phyloP scores from a whole-genome alignment of 1,284 basidiomycete genomes.

The Ganoderma multipileum region DNA sequence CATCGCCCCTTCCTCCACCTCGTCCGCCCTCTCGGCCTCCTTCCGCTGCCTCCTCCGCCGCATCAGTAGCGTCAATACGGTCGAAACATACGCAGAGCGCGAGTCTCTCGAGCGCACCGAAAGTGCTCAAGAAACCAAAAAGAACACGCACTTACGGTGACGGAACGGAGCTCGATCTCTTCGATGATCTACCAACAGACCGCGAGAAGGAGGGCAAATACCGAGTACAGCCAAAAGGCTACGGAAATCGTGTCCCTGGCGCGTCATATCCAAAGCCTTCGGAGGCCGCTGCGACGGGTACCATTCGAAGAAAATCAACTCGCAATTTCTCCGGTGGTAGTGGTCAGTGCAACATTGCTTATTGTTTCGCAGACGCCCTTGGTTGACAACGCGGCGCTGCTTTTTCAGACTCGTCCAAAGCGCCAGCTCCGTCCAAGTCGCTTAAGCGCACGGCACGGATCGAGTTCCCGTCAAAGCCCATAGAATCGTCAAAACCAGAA shows the following conservation, averaged over 20 bases:
- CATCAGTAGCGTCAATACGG: slow-evolving; percentile 51
- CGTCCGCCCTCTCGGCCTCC: slow-evolving; percentile 64
- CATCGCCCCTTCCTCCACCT: slow-evolving; percentile 63
- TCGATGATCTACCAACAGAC: slow-evolving; percentile 91
- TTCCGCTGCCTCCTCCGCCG: slow-evolving; percentile 55
- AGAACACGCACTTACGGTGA: slow-evolving; percentile 83
- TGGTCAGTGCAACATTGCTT: slow-evolving; percentile 27
- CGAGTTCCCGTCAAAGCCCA: slow-evolving; percentile 40
- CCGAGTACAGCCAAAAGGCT: slow-evolving; percentile 72
- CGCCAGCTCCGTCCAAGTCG: slow-evolving; percentile 43
- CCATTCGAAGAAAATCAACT: slow-evolving; percentile 56
- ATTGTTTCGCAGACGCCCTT: background rate
- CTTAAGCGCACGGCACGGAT: slow-evolving; percentile 51
- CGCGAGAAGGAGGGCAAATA: slow-evolving; percentile 79
- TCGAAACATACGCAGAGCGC: slow-evolving; percentile 42
- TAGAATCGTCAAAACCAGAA: slow-evolving; percentile 23
- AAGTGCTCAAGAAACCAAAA: slow-evolving; percentile 78
- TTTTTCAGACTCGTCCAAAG: slow-evolving; percentile 34
- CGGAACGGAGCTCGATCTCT: slow-evolving; percentile 90
- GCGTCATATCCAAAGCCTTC: slow-evolving; percentile 54
- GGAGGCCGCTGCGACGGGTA: slow-evolving; percentile 53
- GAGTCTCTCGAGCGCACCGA: slow-evolving; percentile 55
- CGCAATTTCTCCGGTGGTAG: slow-evolving; percentile 43
- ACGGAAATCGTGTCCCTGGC: slow-evolving; percentile 66
- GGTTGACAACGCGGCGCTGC: slow-evolving; percentile 14